Base-by-base conservation (phyloP, 371 early-diverging fungal species). In the Quaeritorhiza haematococci region DNA sequence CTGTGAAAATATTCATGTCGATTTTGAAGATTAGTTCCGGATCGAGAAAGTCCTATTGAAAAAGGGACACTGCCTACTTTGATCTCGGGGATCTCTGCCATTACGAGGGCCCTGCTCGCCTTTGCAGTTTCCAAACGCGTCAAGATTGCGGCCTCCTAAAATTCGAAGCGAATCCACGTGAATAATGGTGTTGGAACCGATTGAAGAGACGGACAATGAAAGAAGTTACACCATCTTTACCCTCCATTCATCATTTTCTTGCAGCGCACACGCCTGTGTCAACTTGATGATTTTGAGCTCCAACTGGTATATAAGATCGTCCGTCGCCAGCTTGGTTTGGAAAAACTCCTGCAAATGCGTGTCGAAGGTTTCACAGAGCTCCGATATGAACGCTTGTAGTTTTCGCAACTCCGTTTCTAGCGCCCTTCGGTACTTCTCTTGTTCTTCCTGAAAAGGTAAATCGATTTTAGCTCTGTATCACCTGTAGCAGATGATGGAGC, bases 391-490 rank as follows among this genome's bases (percentile, higher is more conserved):
- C 6, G 63, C 55, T 62, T 75, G 75, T 23, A 77, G 66, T 63
- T 82, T 82, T 19, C 68, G 53, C 33, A 80, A 59, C 49, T 82
- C 82, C 3, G 82, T 76, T 61, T 82, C 82, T 13, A 82, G 66
- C 1, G 79, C 79, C 58, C 80, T 82, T 8, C 71, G 62, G 47
- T 71, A 67, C 56, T 82, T 82, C 44, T 82, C 82, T 66, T 75
- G 76, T 64, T 82, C 82, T 33, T 82, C 82, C 68, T 69, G 33
- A 13, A 46, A 1, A 34, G 4, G 2, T 3, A 13, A 3, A 8
- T 27, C 33, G 35, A 47, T 7, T 38, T 10, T 48, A 13, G 4
- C 2, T 7, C n/a, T n/a, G n/a, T n/a, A n/a, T n/a, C n/a, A n/a
- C n/a, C n/a, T n/a, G n/a, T n/a, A n/a, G n/a, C n/a, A n/a, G 13